phyloP scores from a whole-genome alignment of 108 stramenopile species.

The Poteriospumella lacustris region DNA sequence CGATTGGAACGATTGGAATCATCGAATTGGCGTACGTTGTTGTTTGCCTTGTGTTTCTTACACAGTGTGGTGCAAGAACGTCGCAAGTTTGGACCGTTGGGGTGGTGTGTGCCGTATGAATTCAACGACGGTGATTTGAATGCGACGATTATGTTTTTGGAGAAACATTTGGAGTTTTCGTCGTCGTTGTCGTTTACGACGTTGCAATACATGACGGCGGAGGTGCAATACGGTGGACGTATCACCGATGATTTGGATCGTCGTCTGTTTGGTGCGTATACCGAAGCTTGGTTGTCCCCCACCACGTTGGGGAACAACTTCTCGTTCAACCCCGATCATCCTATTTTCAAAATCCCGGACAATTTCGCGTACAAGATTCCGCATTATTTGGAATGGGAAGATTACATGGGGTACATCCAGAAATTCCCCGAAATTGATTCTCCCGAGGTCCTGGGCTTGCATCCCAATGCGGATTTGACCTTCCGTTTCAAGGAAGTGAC shows the following conservation, averaged over 20 bases:
- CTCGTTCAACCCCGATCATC: constrained; percentile 34
- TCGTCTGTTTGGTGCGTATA: constrained; percentile 41
- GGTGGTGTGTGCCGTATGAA: constrained; percentile 57
- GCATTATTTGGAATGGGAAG: constrained; percentile 1
- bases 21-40: constrained; percentile 41
- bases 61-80: constrained; percentile 55
- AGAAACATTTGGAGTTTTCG: constrained; percentile 44
- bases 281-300: constrained; percentile 37
- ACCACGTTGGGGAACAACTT: constrained; percentile 29
- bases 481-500: constrained; percentile 38
- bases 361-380: constrained; percentile 40
- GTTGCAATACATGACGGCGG: constrained; percentile 52
- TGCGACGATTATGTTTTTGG: constrained; percentile 49
- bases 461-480: constrained; percentile 53
- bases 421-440: constrained; percentile 45
- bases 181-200: constrained; percentile 36
- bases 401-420: constrained; percentile 30
- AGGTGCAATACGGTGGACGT: constrained; percentile 52
- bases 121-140: constrained; percentile 50
- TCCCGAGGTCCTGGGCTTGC: constrained; percentile 54
- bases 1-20: constrained; percentile 51
- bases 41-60: constrained; percentile 46
- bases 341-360: constrained; percentile 32
- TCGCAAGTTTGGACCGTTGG: constrained; percentile 51
- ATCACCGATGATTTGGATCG: constrained; percentile 53